Conservation (phyloP, 2,329 filamentous ascomycete species). For the Phoma sp. region DNA sequence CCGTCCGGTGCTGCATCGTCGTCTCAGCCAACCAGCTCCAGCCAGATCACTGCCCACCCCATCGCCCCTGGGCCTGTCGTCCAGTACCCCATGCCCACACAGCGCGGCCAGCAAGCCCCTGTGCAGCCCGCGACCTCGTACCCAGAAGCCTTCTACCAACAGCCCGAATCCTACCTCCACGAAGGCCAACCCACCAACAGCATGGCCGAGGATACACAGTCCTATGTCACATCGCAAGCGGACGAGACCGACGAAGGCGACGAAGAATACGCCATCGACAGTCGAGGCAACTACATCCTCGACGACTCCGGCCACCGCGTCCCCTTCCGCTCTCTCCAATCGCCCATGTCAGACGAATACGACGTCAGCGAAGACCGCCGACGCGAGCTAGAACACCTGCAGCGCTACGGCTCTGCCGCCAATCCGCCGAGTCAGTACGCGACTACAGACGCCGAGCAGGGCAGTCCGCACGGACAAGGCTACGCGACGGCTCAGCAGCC, state of each 20-base stretch:
- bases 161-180: constrained; percentile 47
- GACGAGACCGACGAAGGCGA: constrained; percentile 46
- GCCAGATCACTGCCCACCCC: constrained; percentile 26
- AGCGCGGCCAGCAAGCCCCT: constrained; percentile 30
- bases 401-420: constrained; percentile 51
- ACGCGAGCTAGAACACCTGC: constrained; percentile 56
- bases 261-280: constrained; percentile 48
- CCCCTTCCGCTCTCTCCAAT: constrained; percentile 42
- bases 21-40: constrained; percentile 25
- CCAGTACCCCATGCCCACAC: constrained; percentile 26
- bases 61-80: constrained; percentile 35
- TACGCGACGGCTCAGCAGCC: constrained; percentile 22
- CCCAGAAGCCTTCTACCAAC: constrained; percentile 49
- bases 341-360: constrained; percentile 58
- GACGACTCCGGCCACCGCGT: constrained; percentile 45
- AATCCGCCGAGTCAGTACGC: constrained; percentile 38
- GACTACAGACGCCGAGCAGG: constrained; percentile 29
- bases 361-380: constrained; percentile 60
- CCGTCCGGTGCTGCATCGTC: constrained; percentile 39
- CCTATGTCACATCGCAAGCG: constrained; percentile 44
- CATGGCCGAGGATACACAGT: constrained; percentile 44
- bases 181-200: constrained; percentile 25
- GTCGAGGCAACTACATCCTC: constrained; percentile 46
- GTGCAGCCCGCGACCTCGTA: constrained; percentile 35
- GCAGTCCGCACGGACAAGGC: constrained; percentile 25